Base-by-base conservation (phyloP, 495 filamentous ascomycete genomes). In the Lophiostoma macrostomum region DNA sequence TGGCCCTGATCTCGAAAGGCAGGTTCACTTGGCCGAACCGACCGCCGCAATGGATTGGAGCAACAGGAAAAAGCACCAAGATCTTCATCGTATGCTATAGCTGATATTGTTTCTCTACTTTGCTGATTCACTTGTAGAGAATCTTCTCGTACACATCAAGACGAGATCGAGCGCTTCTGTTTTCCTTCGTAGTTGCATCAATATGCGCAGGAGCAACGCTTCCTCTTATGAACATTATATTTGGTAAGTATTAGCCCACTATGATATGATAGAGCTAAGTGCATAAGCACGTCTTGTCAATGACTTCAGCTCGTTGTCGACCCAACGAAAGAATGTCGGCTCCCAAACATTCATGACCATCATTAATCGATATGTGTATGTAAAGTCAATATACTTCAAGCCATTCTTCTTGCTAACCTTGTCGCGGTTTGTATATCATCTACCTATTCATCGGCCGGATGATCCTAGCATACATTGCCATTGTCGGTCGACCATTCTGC, bases 391-490 rank as follows among this genome's bases (percentile, higher is more conserved):
- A 56, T 32, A 46, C 27, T 12, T 49, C 16, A 14, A 69, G 66
- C n/a, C 16, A 10, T 7, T 10, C 20, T 7, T 19, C 13, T 36
- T 18, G 50, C 48, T 30, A 48, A 37, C 10, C 38, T 44, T n/a
- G n/a, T n/a, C n/a, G n/a, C 19, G 53, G 32, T 18, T 50, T 66
- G 31, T 67, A 56, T 56, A 74, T 31, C 64, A 69, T 58, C 44
- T 75, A 36, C 68, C 69, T 62, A 58, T 75, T 52, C 66, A 52
- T 36, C 61, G 72, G 32, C 65, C 70, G 40, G 43, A 54, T 28
- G 49, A 66, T 30, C 63, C 63, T 22, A 65, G 70, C 36, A 41
- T 73, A 55, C 31, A 49, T 65, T 28, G 55, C 30, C 25, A 64
- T 65, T 8, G 53, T 67, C 40, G 31, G 42, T 45, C 25, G 37